Evolutionary conservation across 2,329 filamentous ascomycete species (phyloP).

Genomic region (Xylariaceae sp.): DNA sequence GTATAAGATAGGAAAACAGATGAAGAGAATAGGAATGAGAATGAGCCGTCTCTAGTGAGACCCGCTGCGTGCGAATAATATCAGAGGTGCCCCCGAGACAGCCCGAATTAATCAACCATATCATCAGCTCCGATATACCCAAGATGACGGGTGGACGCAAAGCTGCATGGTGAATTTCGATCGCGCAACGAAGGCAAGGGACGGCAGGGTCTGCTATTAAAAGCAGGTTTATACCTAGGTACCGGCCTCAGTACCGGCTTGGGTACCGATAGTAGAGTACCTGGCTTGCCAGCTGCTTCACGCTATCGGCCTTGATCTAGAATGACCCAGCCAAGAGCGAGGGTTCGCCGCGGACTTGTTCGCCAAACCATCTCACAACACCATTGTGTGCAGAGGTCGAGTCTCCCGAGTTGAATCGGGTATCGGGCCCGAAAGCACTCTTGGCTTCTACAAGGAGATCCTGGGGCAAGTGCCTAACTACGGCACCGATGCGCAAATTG

Average conservation of each 20-base stretch:
- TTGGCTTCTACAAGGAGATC: neutral
- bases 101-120: slow-evolving; percentile 9
- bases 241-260: neutral
- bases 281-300: neutral
- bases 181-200: slow-evolving; percentile 13
- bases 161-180: slow-evolving; percentile 11
- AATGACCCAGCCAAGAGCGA: neutral
- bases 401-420: too few relatives aligned
- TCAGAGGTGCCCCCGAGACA: slow-evolving; percentile 13
- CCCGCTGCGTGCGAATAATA: neutral
- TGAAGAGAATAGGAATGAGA: too few relatives aligned
- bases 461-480: neutral
- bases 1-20: too few relatives aligned
- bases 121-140: slow-evolving; percentile 8
- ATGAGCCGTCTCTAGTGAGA: neutral
- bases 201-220: neutral
- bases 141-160: slow-evolving; percentile 11
- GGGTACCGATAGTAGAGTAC: neutral
- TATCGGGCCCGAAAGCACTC: neutral
- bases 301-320: neutral
- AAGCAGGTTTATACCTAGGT: too few relatives aligned
- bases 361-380: too few relatives aligned
- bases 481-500: neutral
- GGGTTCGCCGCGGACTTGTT: too few relatives aligned
- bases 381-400: too few relatives aligned